A percentile compares a stretch with the other conserved stretches of the same genome.
phyloP scores from a whole-genome alignment of 2,329 filamentous ascomycete genomes.

The Periconia sp. region DNA sequence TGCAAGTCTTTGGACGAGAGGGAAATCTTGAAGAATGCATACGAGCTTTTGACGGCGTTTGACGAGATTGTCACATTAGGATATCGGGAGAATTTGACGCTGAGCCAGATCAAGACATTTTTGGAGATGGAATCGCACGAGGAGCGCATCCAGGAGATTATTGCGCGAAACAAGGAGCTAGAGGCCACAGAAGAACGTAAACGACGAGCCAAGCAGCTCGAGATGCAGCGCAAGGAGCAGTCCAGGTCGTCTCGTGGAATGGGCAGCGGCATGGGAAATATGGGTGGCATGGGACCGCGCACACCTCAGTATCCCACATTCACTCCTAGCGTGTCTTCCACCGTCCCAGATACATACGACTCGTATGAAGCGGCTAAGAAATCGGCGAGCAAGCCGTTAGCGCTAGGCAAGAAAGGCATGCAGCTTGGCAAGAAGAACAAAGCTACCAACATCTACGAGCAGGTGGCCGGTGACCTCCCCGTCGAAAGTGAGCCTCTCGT shows the following conservation, averaged over 20 bases:
- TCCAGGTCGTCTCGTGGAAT: conserved; percentile 71
- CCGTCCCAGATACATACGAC: conserved; percentile 83
- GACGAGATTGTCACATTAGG: conserved; percentile 96
- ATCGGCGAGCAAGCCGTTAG: conserved; percentile 80
- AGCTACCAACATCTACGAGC: conserved; percentile 95
- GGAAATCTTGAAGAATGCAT: conserved; percentile 93
- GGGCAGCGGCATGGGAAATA: conserved; percentile 32
- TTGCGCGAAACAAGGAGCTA: conserved; percentile 88
- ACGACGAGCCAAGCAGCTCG: conserved; percentile 96
- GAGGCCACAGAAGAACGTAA: conserved; percentile 98
- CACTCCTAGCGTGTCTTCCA: conserved; percentile 76
- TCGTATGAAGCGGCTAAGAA: conserved; percentile 98
- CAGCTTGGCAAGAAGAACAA: conserved; percentile 99
- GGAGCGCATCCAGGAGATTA: conserved; percentile 88
- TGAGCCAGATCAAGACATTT: conserved; percentile 99
- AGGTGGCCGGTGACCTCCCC: conserved; percentile 90
- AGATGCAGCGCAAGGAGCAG: conserved; percentile 97
- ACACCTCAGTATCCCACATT: conserved; percentile 88
- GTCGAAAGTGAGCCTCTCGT: conserved; percentile 83
- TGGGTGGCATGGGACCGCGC: conserved; percentile 56
- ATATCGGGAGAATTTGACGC: conserved; percentile 93
- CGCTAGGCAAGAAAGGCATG: conserved; percentile 95
- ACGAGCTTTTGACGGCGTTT: conserved; percentile 94
- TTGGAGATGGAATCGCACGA: conserved; percentile 99
- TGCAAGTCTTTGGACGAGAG: conserved; percentile 96